Base-by-base conservation (phyloP, 306 rosid genomes). In the Spatholobus suberectus region DNA sequence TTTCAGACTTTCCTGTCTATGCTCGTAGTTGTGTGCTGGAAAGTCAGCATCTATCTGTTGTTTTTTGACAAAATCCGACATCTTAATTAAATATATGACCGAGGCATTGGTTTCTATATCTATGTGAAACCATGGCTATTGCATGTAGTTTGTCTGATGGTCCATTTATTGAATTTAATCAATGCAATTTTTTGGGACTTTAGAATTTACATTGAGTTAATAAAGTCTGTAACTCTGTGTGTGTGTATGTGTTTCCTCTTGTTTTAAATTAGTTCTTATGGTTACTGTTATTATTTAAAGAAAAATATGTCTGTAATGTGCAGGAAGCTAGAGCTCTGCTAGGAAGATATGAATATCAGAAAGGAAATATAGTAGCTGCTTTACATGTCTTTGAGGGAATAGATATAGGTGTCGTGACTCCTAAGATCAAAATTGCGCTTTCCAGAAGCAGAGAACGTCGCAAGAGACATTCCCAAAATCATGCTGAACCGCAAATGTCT, bases 301-400 rank as follows among this genome's bases (percentile, higher is more conserved):
- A 54, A 13, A 57, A 71, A 54, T 43, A 43, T 83, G 41, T 82
- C 46, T 77, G 73, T 63, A 37, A 55, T 87, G 54, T 89, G 86
- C 91, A 92, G 99, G 99, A 94, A 90, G 98, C 98, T 81, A 91
- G 98, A 87, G 98, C 98, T 34, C 80, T 91, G 76, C 86, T 96
- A 78, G 99, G 99, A 74, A 90, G 96, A 87, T 90, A 89, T 68
- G 98, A 96, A 82, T 96, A 92, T 86, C 97, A 91, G 81, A 96
- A 96, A 83, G 99, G 99, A 87, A 96, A 96, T 78, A 68, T 90
- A 66, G 95, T 90, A 86, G 92, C 96, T 49, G 99, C 99, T 32
- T 84, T 94, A 66, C 92, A 89, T 85, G 97, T 96, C 77, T 94
- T 96, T 87, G 98, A 89, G 84, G 97, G 94, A 73, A 94, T 96